These are phyloP conservation scores for Annona cherimola DNA, from an alignment of 164 flowering plant species.

Conservation along the genomic window DNA sequence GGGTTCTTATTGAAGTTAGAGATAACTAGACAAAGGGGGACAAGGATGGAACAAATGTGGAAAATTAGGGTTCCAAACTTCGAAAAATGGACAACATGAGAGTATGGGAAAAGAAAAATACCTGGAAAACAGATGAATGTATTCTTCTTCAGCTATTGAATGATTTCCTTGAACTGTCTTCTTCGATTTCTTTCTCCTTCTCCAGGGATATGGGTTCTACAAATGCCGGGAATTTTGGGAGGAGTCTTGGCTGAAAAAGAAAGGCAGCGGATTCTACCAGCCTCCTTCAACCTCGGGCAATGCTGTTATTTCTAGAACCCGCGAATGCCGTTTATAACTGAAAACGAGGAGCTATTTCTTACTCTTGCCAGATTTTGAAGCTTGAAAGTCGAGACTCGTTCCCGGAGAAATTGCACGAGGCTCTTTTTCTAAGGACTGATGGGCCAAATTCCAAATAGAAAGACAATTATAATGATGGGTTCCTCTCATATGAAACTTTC, in stretches of 20 bases:
- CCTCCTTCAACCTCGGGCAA: background rate
- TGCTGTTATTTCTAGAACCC: background rate
- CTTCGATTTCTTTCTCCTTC: too few relatives aligned
- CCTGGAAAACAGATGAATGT: background rate
- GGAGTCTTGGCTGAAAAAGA: background rate
- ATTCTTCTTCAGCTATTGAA: background rate
- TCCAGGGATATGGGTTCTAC: too few relatives aligned
- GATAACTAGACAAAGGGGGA: too few relatives aligned
- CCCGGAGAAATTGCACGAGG: too few relatives aligned
- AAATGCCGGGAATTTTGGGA: background rate
- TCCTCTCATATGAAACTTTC: too few relatives aligned
- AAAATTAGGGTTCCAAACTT: background rate
- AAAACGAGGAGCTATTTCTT: too few relatives aligned
- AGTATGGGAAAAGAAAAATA: background rate
- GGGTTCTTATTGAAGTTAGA: too few relatives aligned
- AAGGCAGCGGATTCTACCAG: background rate
- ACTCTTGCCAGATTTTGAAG: background rate
- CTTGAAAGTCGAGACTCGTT: too few relatives aligned
- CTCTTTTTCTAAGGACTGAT: too few relatives aligned
- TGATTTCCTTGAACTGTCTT: too few relatives aligned
- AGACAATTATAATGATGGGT: too few relatives aligned
- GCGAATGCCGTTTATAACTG: background rate
- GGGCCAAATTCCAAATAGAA: too few relatives aligned
- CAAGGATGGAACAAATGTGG: background rate
- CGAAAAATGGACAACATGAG: background rate